Evolutionary conservation across 2,329 filamentous ascomycete genomes (phyloP).

Genomic region (Cladosporium sp.): DNA sequence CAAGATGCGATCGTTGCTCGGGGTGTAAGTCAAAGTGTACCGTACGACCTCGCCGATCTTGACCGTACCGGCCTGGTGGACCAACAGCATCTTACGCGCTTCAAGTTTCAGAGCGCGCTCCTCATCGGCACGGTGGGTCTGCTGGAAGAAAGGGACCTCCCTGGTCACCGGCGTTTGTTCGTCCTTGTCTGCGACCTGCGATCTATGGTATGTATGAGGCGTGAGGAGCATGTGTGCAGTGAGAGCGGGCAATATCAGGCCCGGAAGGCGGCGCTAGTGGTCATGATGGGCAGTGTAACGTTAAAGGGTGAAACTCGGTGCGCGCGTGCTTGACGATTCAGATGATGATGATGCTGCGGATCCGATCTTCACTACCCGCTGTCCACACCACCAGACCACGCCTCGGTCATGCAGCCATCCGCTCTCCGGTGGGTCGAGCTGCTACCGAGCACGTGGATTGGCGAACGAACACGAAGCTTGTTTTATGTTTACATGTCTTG

Average conservation of each 20-base stretch:
- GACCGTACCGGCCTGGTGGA: slow-evolving; percentile 86
- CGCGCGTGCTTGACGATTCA: background rate
- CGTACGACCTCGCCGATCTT: slow-evolving; percentile 93
- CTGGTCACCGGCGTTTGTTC: background rate
- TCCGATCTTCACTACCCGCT: slow-evolving; percentile 1
- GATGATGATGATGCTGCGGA: background rate
- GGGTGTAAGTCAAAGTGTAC: slow-evolving; percentile 87
- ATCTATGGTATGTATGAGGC: background rate
- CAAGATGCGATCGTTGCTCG: slow-evolving; percentile 80
- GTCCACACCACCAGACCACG: background rate
- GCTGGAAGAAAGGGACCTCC: slow-evolving; percentile 7
- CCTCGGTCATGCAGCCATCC: background rate
- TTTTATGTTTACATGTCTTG: too few species aligned
- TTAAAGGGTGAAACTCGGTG: background rate
- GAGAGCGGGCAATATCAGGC: background rate
- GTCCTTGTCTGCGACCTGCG: slow-evolving; percentile 3
- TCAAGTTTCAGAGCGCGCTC: background rate
- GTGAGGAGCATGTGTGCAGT: slow-evolving; percentile 4
- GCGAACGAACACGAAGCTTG: background rate
- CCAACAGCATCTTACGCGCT: slow-evolving; percentile 65
- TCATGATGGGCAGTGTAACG: slow-evolving; percentile 1
- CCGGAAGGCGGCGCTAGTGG: background rate
- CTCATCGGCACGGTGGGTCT: slow-evolving; percentile 3
- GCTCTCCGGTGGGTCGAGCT: background rate
- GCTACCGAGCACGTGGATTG: background rate